Evolutionary conservation across 768 basidiomycete genomes (phyloP), one percentile per base, ranked within the genome.

Genomic region (Russula ochroleuca): DNA sequence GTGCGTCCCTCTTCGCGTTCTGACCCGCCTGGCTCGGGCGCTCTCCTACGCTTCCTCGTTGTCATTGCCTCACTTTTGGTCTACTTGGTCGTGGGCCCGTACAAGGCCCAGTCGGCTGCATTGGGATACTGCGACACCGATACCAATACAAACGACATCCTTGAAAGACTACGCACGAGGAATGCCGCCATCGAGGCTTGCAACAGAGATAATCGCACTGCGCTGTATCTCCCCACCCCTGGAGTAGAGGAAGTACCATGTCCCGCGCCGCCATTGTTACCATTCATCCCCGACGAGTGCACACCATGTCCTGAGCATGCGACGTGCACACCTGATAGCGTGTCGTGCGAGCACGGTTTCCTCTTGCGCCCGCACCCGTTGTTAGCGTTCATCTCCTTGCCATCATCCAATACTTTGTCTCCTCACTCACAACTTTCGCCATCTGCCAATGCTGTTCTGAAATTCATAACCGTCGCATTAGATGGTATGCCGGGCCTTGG

Each of bases 101-200:
- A 84, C 78, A 92, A 91, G 75, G 63, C 68, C 14, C 84, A 88
- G 68, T 91, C 91, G 6, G 77, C 85, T 2, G 72, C 78, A 13
- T 85, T 94, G 68, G 92, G 92, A 5, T 94, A 84, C 73, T 94
- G 92, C 70, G 84, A 90, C 66, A 74, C 81, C 40, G 86, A 83
- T 21, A 82, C 73, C 61, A 76, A 78, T 67, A 87, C 85, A 33
- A 94, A 88, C 72, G 72, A 68, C 25, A 75, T 77, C 3, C 74
- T 92, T 55, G 82, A 83, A 62, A 75, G 73, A 15, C 68, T 85
- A 21, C 78, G 80, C 49, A 75, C 74, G 6, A 75, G 75, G 48
- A 74, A 81, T 59, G 70, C 75, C n/a, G 80, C 81, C 40, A 74
- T 81, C 15, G 79, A 82, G 53, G 75, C 77, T 50, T 90, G 89